phyloP scores from a whole-genome alignment of 495 filamentous ascomycete genomes.

The Penicillium simplicissimum region DNA sequence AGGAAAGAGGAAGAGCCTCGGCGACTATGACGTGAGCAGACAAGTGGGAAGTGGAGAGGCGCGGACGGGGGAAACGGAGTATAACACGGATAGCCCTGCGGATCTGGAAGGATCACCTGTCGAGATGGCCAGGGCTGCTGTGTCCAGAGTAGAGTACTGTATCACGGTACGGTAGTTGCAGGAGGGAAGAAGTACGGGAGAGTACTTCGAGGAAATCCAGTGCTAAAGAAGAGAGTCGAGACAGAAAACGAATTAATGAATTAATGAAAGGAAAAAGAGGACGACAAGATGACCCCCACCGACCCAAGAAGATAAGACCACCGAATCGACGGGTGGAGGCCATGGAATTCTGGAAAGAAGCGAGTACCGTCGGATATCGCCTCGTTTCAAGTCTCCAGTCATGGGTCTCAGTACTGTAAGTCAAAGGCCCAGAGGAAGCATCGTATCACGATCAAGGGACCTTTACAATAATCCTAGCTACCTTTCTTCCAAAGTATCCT shows the following conservation, averaged over 20 bases:
- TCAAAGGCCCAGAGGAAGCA: no score
- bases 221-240: not conserved
- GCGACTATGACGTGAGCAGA: slow-evolving; percentile 41
- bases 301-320: not conserved
- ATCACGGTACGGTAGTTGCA: not conserved
- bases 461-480: no score
- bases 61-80: slow-evolving; percentile 2
- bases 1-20: slow-evolving; percentile 30
- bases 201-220: not conserved
- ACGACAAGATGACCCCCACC: slow-evolving; percentile 1
- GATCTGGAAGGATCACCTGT: not conserved
- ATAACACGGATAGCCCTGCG: not conserved
- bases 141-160: no score
- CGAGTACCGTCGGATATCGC: not conserved
- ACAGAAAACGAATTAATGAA: not conserved
- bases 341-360: slow-evolving; percentile 2
- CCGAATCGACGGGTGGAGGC: no score
- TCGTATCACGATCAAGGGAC: no score
- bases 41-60: slow-evolving; percentile 2
- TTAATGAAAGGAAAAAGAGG: not conserved
- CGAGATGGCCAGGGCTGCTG: no score
- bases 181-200: not conserved
- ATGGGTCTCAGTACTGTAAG: not conserved
- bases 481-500: no score
- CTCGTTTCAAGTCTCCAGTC: not conserved